Evolutionary conservation across 805 yeast species (phyloP).

Genomic region (Candida boidinii): DNA sequence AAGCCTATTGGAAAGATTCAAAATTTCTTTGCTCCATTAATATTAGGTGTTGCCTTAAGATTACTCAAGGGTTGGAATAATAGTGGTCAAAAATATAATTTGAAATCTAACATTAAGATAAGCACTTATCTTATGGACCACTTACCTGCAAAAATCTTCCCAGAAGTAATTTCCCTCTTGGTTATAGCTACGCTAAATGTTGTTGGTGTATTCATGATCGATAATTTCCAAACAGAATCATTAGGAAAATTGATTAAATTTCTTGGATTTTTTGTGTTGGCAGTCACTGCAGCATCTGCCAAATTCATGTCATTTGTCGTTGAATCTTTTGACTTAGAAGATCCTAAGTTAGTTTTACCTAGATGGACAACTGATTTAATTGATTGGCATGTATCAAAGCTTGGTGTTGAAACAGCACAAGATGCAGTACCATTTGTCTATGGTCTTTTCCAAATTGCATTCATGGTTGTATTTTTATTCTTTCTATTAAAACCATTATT

Average conservation of each 20-base stretch:
- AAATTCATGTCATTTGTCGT: constrained; percentile 20
- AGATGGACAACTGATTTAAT: constrained; percentile 14
- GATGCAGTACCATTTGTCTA: constrained; percentile 16
- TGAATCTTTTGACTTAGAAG: constrained; percentile 17
- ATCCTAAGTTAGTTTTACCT: constrained; percentile 10
- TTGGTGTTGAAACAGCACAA: constrained; percentile 22
- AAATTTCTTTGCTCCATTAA: constrained; percentile 8
- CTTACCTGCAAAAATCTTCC: constrained; percentile 13
- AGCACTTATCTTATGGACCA: constrained; percentile 30
- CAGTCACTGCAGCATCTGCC: constrained; percentile 18
- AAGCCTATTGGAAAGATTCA: constrained; percentile 7
- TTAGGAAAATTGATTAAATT: constrained; percentile 26
- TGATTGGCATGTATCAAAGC: constrained; percentile 22
- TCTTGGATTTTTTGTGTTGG: constrained; percentile 35
- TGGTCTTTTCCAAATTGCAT: constrained; percentile 14
- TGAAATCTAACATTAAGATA: constrained; percentile 39
- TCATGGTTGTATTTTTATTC: constrained; percentile 8
- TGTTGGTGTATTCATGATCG: constrained; percentile 6
- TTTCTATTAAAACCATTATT: constrained; percentile 12
- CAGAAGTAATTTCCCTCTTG: constrained; percentile 11
- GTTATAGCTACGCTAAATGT: constrained; percentile 9
- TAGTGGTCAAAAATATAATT: constrained; percentile 74
- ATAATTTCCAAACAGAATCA: constrained; percentile 5
- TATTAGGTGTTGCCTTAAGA: constrained; percentile 34
- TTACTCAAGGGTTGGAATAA: constrained; percentile 76